phyloP scores from a whole-genome alignment of 176 grass and related monocot genomes.

The Leersia perrieri region DNA sequence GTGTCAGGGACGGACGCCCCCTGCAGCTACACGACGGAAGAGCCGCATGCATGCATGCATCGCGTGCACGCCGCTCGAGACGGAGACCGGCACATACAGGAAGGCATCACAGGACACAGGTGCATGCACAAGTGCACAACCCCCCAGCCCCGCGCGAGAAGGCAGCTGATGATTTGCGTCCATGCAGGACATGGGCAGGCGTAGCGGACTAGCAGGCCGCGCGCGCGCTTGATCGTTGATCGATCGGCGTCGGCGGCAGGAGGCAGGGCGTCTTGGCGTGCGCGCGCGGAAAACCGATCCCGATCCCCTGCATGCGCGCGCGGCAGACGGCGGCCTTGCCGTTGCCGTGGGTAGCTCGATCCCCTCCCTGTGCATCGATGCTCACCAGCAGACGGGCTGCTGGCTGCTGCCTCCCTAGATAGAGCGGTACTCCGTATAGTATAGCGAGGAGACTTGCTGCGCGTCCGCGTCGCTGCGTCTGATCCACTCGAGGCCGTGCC shows the following conservation, averaged over 20 bases:
- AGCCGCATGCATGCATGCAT: slow-evolving; percentile 11
- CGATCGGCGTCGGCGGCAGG: too few species aligned
- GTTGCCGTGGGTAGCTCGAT: background rate
- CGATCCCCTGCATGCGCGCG: background rate
- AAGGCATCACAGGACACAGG: slow-evolving; percentile 25
- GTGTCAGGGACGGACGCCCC: background rate
- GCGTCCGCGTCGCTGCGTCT: too few species aligned
- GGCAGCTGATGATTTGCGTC: background rate
- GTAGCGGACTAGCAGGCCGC: too few species aligned
- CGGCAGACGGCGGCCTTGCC: background rate
- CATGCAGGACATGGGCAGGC: too few species aligned
- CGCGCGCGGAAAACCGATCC: background rate
- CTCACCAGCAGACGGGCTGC: background rate
- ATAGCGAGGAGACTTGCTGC: background rate
- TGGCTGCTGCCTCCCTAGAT: background rate
- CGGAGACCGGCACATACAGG: slow-evolving; percentile 11
- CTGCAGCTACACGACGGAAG: background rate
- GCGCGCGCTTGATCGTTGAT: too few species aligned
- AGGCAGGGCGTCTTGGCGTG: too few species aligned
- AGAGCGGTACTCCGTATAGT: too few species aligned
- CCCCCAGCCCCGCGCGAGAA: slow-evolving; percentile 1
- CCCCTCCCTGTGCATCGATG: background rate
- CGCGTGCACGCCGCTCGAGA: slow-evolving; percentile 18
- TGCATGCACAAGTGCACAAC: too few species aligned
- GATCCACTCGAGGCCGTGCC: background rate